Percentiles rank a stretch among this genome's conserved stretches.
phyloP scores from a whole-genome alignment of 2,329 filamentous ascomycete genomes.

The Harringtonia lauricola region DNA sequence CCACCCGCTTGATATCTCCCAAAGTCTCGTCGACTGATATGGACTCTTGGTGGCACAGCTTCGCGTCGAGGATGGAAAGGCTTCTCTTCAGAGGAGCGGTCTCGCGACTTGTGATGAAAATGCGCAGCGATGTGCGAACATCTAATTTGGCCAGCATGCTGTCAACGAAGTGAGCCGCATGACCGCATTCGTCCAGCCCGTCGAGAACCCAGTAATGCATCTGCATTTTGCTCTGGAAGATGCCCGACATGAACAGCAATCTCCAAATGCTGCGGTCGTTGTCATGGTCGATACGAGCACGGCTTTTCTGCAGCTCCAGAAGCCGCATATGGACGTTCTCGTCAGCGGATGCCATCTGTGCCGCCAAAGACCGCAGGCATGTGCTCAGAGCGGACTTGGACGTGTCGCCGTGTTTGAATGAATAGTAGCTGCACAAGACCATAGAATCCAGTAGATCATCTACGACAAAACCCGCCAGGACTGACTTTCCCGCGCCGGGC shows the following conservation, averaged over 20 bases:
- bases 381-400: slow-evolving; percentile 14
- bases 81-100: background rate
- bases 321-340: slow-evolving; percentile 9
- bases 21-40: slow-evolving; percentile 14
- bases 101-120: slow-evolving; percentile 16
- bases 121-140: slow-evolving; percentile 10
- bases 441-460: slow-evolving; percentile 12
- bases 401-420: slow-evolving; percentile 21
- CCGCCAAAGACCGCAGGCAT: slow-evolving; percentile 20
- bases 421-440: slow-evolving; percentile 19
- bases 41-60: background rate
- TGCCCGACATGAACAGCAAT: slow-evolving; percentile 15
- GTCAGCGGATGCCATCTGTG: slow-evolving; percentile 20
- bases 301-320: slow-evolving; percentile 11
- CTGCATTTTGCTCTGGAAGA: slow-evolving; percentile 12
- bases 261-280: slow-evolving; percentile 17
- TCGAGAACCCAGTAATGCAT: slow-evolving; percentile 22
- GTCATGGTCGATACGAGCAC: slow-evolving; percentile 10
- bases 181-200: slow-evolving; percentile 21
- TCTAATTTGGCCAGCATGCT: slow-evolving; percentile 12
- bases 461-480: slow-evolving; percentile 18
- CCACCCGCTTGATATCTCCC: slow-evolving; percentile 7
- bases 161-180: slow-evolving; percentile 11
- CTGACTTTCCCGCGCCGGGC: slow-evolving; percentile 22
- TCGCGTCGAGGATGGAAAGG: background rate